A percentile compares a stretch with the other conserved stretches of the same genome.
These are phyloP conservation scores for Achaetomium macrosporum DNA, from an alignment of 2,329 filamentous ascomycete genomes.

Conservation along the genomic window DNA sequence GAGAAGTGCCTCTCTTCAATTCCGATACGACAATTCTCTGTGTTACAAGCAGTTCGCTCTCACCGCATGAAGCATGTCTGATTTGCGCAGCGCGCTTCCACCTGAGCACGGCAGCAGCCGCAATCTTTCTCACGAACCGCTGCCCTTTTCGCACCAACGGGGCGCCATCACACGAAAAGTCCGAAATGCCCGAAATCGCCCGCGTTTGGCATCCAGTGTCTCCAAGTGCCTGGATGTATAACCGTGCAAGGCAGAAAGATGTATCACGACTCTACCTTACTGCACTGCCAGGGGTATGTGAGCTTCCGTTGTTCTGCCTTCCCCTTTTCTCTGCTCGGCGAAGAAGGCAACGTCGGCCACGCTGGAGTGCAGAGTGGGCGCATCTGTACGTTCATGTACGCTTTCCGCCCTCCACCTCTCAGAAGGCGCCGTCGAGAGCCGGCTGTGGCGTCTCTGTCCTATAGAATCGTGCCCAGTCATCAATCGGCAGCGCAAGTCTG, in stretches of 20 bases:
- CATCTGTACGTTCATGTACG: conserved; percentile 23
- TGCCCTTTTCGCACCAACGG: conserved; percentile 3
- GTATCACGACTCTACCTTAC: background rate
- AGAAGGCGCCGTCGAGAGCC: conserved; percentile 19
- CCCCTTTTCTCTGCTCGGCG: background rate
- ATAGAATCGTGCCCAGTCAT: conserved; percentile 41
- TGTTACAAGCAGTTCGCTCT: conserved; percentile 1
- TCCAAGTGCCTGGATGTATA: background rate
- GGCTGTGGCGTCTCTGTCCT: conserved; percentile 28
- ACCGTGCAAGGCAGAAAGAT: background rate
- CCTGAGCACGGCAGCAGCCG: background rate
- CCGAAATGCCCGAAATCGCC: conserved; percentile 11
- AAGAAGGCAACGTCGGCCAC: conserved; percentile 6
- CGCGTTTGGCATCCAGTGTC: background rate
- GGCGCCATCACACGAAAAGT: background rate
- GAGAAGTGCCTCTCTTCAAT: background rate
- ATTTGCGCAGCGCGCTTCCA: conserved; percentile 3
- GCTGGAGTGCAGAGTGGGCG: conserved; percentile 9
- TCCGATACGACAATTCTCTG: conserved; percentile 1
- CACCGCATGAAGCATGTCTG: conserved; percentile 2
- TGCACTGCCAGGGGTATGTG: background rate
- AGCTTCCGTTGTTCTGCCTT: background rate
- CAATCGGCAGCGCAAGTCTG: conserved; percentile 27
- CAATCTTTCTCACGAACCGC: conserved; percentile 2
- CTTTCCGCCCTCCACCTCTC: conserved; percentile 22